Conservation (phyloP, 768 basidiomycete genomes). For the Tylopilus rubrobrunneus region DNA sequence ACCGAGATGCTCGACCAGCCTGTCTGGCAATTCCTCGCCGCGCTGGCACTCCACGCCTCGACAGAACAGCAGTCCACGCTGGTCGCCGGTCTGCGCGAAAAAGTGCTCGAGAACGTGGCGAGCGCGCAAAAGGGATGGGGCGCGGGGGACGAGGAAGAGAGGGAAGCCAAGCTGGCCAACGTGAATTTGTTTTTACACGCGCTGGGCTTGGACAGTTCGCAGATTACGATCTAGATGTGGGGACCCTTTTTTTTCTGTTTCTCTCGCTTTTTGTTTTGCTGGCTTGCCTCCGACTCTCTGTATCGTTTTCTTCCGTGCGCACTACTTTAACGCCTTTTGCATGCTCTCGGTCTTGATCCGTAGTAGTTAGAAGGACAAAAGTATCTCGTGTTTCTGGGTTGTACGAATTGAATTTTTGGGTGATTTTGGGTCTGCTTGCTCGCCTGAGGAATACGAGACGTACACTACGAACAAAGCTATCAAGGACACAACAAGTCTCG, state of each 20-base stretch:
- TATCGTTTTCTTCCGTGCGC: neutral
- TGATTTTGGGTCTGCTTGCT: neutral
- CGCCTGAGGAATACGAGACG: neutral
- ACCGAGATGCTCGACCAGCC: slow-evolving; percentile 77
- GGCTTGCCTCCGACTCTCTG: too few relatives aligned
- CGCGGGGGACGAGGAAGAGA: slow-evolving; percentile 64
- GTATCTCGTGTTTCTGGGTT: slow-evolving; percentile 17
- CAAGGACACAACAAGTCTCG: slow-evolving; percentile 21
- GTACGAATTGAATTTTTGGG: slow-evolving; percentile 15
- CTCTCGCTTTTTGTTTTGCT: neutral
- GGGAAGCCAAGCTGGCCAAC: slow-evolving; percentile 78
- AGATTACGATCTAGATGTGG: slow-evolving; percentile 48
- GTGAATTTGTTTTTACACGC: slow-evolving; percentile 90
- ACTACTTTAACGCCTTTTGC: slow-evolving; percentile 3
- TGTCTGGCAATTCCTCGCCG: slow-evolving; percentile 93
- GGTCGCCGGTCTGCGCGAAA: slow-evolving; percentile 83
- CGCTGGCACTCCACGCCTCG: slow-evolving; percentile 79
- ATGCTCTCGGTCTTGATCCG: slow-evolving; percentile 5
- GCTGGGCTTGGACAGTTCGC: slow-evolving; percentile 67
- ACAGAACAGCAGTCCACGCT: slow-evolving; percentile 86
- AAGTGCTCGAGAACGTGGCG: slow-evolving; percentile 87
- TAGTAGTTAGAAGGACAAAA: slow-evolving; percentile 17
- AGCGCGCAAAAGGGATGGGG: slow-evolving; percentile 72
- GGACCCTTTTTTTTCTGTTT: neutral
- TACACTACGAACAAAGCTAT: slow-evolving; percentile 5